These are phyloP conservation scores for Clavispora santaluciae DNA, from an alignment of 805 yeast species.

Conservation along the genomic window DNA sequence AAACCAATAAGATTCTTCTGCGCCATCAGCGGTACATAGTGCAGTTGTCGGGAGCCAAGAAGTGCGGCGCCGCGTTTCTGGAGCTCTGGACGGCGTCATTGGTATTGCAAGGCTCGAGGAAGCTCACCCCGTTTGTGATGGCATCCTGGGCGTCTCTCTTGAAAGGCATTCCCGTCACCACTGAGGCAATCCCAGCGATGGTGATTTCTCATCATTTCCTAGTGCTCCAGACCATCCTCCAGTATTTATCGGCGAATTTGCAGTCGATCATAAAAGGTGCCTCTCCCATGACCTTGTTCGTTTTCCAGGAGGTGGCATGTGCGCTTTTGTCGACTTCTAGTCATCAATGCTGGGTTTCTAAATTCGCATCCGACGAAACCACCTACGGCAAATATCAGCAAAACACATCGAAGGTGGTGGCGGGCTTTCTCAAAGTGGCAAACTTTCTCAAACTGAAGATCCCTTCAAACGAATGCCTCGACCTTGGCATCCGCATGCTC, in stretches of 20 bases:
- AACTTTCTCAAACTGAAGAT: conserved; percentile 4
- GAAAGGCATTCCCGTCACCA: conserved; percentile 3
- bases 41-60: conserved; percentile 5
- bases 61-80: conserved; percentile 5
- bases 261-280: conserved; percentile 3
- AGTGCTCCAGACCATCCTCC: conserved; percentile 14
- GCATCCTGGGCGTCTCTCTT: conserved; percentile 3
- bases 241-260: conserved; percentile 9
- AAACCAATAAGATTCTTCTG: background rate
- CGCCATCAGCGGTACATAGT: conserved; percentile 11
- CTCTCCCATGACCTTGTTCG: background rate
- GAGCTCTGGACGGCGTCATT: conserved; percentile 11
- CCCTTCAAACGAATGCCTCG: background rate
- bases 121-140: background rate
- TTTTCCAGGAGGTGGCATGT: conserved; percentile 8
- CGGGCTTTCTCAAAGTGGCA: conserved; percentile 12
- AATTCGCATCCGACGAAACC: conserved; percentile 1
- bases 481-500: conserved; percentile 1
- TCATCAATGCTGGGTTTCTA: conserved; percentile 3
- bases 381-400: conserved; percentile 7
- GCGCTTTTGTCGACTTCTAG: conserved; percentile 6
- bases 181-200: conserved; percentile 1
- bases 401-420: conserved; percentile 12
- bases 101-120: conserved; percentile 5
- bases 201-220: conserved; percentile 13